phyloP scores from a whole-genome alignment of 371 early-diverging fungal genomes.

The Batkoa obscura region DNA sequence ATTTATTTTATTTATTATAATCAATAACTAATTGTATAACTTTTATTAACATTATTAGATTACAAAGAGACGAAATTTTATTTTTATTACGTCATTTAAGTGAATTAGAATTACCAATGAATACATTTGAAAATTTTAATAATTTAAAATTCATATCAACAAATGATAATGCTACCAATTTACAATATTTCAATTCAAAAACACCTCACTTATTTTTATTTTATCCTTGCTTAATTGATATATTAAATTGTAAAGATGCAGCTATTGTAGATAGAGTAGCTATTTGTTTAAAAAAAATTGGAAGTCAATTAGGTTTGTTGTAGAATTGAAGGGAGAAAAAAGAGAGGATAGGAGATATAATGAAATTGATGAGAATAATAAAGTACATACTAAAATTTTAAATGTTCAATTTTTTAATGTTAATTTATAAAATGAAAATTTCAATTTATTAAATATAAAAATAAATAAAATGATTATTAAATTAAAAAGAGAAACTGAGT shows the following conservation, averaged over 20 bases:
- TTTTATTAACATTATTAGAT: conserved; percentile 16
- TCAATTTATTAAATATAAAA: too few relatives aligned
- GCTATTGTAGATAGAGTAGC: conserved; percentile 5
- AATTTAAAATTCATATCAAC: neutral
- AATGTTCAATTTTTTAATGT: too few relatives aligned
- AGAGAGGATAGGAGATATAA: too few relatives aligned
- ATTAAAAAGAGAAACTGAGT: too few relatives aligned
- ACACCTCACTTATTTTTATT: conserved; percentile 52
- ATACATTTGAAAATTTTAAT: conserved; percentile 9
- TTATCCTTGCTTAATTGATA: conserved; percentile 17
- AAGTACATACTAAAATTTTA: too few relatives aligned
- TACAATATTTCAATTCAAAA: conserved; percentile 26
- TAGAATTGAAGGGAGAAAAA: too few relatives aligned
- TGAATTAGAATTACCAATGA: conserved; percentile 30
- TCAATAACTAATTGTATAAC: neutral
- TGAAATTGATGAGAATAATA: too few relatives aligned
- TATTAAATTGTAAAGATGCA: conserved; percentile 7
- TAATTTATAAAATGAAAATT: too few relatives aligned
- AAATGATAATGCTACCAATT: neutral
- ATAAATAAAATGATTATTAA: too few relatives aligned
- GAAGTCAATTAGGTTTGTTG: conserved; percentile 7
- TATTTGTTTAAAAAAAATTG: conserved; percentile 9
- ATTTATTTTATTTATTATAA: conserved; percentile 27
- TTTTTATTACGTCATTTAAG: conserved; percentile 40
- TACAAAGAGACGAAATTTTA: conserved; percentile 53